Conservation (phyloP, 1,139 yeast genomes). For the Geotrichum restrictum region DNA sequence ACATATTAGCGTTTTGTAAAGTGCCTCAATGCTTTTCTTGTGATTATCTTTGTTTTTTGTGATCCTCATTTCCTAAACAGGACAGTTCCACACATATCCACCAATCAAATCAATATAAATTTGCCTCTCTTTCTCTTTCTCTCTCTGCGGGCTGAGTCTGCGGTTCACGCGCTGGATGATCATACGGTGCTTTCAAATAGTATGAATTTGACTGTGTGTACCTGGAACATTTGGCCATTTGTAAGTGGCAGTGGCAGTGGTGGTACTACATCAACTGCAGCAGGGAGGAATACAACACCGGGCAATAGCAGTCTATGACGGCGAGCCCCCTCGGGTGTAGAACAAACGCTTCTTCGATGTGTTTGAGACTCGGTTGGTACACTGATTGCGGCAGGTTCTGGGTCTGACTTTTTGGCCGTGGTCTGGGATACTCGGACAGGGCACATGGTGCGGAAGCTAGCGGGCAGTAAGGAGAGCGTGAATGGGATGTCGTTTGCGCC, state of each 20-base stretch:
- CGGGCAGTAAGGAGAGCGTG: constrained; percentile 62
- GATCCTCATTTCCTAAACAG: too few relatives aligned
- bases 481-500: constrained; percentile 52
- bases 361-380: constrained; percentile 43
- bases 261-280: too few relatives aligned
- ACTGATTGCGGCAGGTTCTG: constrained; percentile 54
- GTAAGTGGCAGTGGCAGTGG: constrained; percentile 24
- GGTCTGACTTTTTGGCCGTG: constrained; percentile 53
- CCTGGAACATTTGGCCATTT: constrained; percentile 52
- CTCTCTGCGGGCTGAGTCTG: too few relatives aligned
- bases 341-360: constrained; percentile 51
- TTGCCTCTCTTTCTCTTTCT: too few relatives aligned
- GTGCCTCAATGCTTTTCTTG: too few relatives aligned
- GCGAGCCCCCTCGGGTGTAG: constrained; percentile 57
- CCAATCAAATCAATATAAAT: too few relatives aligned
- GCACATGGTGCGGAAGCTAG: constrained; percentile 46
- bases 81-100: too few relatives aligned
- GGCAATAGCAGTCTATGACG: constrained; percentile 51
- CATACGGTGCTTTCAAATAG: constrained; percentile 51
- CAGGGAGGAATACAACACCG: constrained; percentile 31
- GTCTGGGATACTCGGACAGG: constrained; percentile 60
- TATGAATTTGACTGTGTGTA: constrained; percentile 53
- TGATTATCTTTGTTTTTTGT: too few relatives aligned
- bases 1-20: too few relatives aligned
- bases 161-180: constrained; percentile 51